Percentiles rank a stretch among this genome's conserved stretches.
Conservation (phyloP, 1,284 basidiomycete genomes). For the Trametes sp. region DNA sequence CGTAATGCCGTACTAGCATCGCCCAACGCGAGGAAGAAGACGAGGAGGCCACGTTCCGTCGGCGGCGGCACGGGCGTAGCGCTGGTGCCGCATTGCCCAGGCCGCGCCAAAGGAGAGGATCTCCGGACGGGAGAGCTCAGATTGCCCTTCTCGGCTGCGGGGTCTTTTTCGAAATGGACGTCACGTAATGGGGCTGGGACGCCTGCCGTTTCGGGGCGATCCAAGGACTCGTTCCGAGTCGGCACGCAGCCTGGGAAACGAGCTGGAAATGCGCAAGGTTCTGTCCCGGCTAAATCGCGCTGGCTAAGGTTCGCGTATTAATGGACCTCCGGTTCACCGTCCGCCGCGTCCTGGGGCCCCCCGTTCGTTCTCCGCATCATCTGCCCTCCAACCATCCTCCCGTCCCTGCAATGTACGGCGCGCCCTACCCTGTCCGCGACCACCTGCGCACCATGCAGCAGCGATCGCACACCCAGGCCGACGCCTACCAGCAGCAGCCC, state of each 20-base stretch:
- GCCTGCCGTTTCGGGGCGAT: conserved; percentile 13
- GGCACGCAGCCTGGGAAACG: conserved; percentile 16
- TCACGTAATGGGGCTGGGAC: conserved; percentile 14
- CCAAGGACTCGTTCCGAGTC: conserved; percentile 6
- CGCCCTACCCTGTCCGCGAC: conserved; percentile 26
- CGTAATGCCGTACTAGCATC: conserved; percentile 23
- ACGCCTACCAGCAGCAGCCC: conserved; percentile 20
- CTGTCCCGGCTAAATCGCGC: conserved; percentile 26
- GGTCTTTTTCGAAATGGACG: background rate
- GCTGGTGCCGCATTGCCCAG: conserved; percentile 3
- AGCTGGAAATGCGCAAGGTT: conserved; percentile 20
- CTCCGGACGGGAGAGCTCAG: conserved; percentile 4
- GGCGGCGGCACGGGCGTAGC: conserved; percentile 13
- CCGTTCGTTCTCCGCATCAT: conserved; percentile 34
- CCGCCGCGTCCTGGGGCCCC: conserved; percentile 25
- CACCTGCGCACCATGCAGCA: conserved; percentile 20
- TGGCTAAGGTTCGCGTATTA: conserved; percentile 24
- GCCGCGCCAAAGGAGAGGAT: conserved; percentile 13
- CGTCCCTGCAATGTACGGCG: conserved; percentile 29
- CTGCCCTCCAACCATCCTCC: conserved; percentile 20
- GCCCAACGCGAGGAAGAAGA: conserved; percentile 13
- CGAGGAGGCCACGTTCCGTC: background rate
- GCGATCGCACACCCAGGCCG: conserved; percentile 23
- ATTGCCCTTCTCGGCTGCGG: conserved; percentile 3
- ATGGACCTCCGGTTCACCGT: conserved; percentile 29